Conservation (phyloP, 2,329 filamentous ascomycete species). For the Ceratocystiopsis sp. region DNA sequence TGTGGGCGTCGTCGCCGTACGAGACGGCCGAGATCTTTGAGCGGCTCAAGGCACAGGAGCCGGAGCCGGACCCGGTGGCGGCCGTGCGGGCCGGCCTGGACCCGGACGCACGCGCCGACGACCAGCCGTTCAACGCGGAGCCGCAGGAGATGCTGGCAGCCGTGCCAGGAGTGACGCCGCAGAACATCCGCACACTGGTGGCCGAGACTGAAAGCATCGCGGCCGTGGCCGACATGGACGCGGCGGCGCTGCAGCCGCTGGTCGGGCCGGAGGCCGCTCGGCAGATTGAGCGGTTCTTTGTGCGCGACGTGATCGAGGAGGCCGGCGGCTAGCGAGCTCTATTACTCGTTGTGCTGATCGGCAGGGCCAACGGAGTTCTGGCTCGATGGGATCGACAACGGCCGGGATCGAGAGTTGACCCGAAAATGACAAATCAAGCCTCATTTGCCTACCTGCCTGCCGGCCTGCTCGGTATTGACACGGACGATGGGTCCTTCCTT, state of each 20-base stretch:
- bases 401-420: too few species aligned
- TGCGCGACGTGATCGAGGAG: constrained; percentile 40
- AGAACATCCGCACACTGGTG: constrained; percentile 57
- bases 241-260: constrained; percentile 51
- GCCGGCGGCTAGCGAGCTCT: too few species aligned
- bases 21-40: constrained; percentile 97
- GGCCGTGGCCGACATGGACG: constrained; percentile 75
- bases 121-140: constrained; percentile 60
- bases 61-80: constrained; percentile 77
- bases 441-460: too few species aligned
- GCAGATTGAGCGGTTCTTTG: constrained; percentile 70
- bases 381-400: too few species aligned
- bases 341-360: too few species aligned
- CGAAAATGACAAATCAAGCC: too few species aligned
- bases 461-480: too few species aligned
- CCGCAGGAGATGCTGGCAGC: constrained; percentile 80
- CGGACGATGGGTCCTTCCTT: too few species aligned
- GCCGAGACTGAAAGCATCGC: constrained; percentile 57
- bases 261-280: constrained; percentile 64
- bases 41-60: constrained; percentile 73
- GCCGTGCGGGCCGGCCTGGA: constrained; percentile 74
- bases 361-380: too few species aligned
- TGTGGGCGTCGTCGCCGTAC: constrained; percentile 87
- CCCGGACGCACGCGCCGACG: constrained; percentile 39
- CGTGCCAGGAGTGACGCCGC: constrained; percentile 69